These are phyloP conservation scores for Lachnellula suecica DNA, from an alignment of 2,329 filamentous ascomycete genomes.

Conservation along the genomic window DNA sequence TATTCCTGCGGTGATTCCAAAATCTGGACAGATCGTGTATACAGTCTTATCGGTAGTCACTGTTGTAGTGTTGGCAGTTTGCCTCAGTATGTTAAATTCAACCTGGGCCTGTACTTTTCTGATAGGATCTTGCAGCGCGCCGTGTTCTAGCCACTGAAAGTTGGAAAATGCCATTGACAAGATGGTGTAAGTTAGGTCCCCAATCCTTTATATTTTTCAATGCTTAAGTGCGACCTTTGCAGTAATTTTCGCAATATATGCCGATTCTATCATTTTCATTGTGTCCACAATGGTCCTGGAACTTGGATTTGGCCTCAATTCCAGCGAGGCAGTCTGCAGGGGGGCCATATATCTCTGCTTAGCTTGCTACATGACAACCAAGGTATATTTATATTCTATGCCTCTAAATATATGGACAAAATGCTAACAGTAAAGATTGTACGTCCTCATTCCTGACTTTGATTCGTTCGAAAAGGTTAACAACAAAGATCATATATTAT, in stretches of 20 bases:
- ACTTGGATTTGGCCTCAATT: constrained; percentile 55
- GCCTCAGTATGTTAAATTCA: constrained; percentile 13
- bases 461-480: neutral
- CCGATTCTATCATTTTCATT: constrained; percentile 59
- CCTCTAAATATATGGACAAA: too few relatives aligned
- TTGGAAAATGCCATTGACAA: constrained; percentile 19
- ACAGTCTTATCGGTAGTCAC: constrained; percentile 14
- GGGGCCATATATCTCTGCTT: constrained; percentile 57
- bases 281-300: constrained; percentile 55
- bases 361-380: constrained; percentile 2
- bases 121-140: constrained; percentile 6
- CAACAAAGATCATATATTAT: constrained; percentile 50
- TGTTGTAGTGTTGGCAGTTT: constrained; percentile 15
- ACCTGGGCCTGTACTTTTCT: neutral
- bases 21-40: constrained; percentile 19
- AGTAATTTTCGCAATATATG: constrained; percentile 49
- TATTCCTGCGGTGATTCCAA: constrained; percentile 34
- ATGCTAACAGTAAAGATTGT: too few relatives aligned
- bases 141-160: constrained; percentile 10
- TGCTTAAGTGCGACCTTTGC: neutral
- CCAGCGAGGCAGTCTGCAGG: constrained; percentile 48
- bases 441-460: too few relatives aligned
- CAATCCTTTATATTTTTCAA: too few relatives aligned
- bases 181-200: constrained; percentile 16
- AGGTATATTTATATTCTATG: constrained; percentile 1